phyloP scores from a whole-genome alignment of 2,329 filamentous ascomycete genomes.

The Podosphaera aphanis region DNA sequence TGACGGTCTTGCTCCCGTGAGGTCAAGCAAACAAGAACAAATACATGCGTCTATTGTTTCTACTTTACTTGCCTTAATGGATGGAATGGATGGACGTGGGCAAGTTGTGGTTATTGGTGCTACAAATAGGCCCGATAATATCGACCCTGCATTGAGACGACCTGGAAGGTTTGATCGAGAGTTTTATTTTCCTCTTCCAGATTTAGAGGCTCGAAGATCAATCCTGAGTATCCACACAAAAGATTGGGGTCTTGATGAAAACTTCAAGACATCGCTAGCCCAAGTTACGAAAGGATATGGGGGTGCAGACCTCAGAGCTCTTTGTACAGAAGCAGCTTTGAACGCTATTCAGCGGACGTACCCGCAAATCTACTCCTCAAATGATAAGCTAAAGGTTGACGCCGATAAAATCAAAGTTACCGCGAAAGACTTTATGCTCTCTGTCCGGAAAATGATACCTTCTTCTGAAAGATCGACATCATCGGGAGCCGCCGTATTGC shows the following conservation, averaged over 20 bases:
- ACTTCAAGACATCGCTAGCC: slow-evolving; percentile 65
- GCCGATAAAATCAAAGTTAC: slow-evolving; percentile 63
- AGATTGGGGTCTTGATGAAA: slow-evolving; percentile 62
- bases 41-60: slow-evolving; percentile 96
- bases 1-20: slow-evolving; percentile 80
- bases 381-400: slow-evolving; percentile 74
- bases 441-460: slow-evolving; percentile 85
- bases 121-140: slow-evolving; percentile 91
- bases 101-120: slow-evolving; percentile 97
- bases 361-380: slow-evolving; percentile 82
- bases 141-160: slow-evolving; percentile 82
- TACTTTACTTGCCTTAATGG: slow-evolving; percentile 81
- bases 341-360: slow-evolving; percentile 92
- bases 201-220: slow-evolving; percentile 51
- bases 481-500: slow-evolving; percentile 61
- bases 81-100: slow-evolving; percentile 92
- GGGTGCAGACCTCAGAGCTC: slow-evolving; percentile 75
- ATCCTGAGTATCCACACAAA: slow-evolving; percentile 92
- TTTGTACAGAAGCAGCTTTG: slow-evolving; percentile 86
- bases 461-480: slow-evolving; percentile 80
- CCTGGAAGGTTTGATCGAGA: slow-evolving; percentile 91
- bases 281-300: slow-evolving; percentile 89
- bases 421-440: slow-evolving; percentile 91
- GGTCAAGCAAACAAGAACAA: slow-evolving; percentile 95
- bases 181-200: slow-evolving; percentile 90